A percentile compares a stretch with the other conserved stretches of the same genome.
Conservation (phyloP, 257 asterid species). For the Solanum gracilifrons region DNA sequence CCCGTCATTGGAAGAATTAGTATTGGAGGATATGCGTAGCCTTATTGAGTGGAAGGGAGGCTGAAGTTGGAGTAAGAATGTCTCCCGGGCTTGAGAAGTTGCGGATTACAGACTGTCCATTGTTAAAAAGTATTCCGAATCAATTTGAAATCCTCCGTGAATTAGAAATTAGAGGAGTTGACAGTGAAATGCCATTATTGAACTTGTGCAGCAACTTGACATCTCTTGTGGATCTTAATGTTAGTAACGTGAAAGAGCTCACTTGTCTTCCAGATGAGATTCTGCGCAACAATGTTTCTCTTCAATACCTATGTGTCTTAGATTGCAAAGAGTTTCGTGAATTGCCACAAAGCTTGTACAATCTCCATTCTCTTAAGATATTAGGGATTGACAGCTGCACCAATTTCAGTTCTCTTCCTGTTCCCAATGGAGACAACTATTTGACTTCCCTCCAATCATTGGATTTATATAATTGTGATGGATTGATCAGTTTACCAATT, state of each 20-base stretch:
- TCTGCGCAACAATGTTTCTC: neutral
- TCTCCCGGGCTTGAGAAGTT: constrained; percentile 9
- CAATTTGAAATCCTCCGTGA: constrained; percentile 6
- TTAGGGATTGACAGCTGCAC: rapidly evolving
- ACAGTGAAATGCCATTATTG: neutral
- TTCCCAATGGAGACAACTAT: neutral
- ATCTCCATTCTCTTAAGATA: neutral
- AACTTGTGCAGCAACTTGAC: constrained; percentile 1
- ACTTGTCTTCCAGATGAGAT: constrained; percentile 1
- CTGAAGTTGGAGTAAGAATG: neutral
- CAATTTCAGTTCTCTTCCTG: neutral
- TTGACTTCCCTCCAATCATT: neutral
- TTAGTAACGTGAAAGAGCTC: neutral
- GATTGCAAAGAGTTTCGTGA: neutral
- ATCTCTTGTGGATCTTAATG: neutral
- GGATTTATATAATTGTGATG: neutral
- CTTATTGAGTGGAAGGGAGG: constrained; percentile 8
- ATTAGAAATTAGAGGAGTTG: rapidly evolving
- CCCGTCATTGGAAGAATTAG: neutral
- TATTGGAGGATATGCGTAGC: neutral
- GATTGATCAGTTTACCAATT: neutral
- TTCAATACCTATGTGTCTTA: neutral
- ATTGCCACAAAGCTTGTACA: neutral
- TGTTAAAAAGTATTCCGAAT: constrained; percentile 12
- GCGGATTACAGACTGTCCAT: neutral